Evolutionary conservation across 768 basidiomycete species (phyloP).

Genomic region (Suillus clintonianus): DNA sequence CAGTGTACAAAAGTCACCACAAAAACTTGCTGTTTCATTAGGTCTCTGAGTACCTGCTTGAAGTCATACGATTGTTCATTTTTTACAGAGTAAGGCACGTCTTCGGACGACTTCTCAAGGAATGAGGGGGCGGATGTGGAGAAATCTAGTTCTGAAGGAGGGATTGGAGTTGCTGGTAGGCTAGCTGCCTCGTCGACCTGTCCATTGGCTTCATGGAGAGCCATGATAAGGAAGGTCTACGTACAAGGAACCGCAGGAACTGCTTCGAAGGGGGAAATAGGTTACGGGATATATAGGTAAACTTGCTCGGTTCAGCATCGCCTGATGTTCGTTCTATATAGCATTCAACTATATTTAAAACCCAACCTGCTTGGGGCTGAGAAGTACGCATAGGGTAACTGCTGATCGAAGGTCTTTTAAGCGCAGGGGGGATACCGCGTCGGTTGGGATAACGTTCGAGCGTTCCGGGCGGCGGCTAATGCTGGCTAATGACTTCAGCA

Average conservation of each 20-base stretch:
- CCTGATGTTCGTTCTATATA: no score
- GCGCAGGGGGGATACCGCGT: no score
- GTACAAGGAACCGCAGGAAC: neutral
- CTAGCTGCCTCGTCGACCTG: neutral
- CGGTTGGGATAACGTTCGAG: no score
- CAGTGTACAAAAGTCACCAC: neutral
- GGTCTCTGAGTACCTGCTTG: constrained; percentile 22
- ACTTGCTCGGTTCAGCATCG: neutral
- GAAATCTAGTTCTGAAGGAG: neutral
- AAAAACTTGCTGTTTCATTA: constrained; percentile 21
- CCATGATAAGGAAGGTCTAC: neutral
- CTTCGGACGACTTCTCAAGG: neutral
- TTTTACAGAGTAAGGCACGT: neutral
- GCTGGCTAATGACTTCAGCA: no score
- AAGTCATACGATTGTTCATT: constrained; percentile 29
- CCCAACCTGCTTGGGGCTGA: no score
- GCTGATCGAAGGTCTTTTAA: no score
- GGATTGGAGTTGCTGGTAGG: neutral
- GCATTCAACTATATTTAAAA: no score
- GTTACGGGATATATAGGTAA: neutral
- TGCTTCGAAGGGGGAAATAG: neutral
- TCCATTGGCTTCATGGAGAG: neutral
- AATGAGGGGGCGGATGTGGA: neutral
- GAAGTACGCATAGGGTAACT: no score
- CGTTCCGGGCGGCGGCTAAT: no score